Evolutionary conservation across 164 flowering plant genomes (phyloP).

Genomic region (Liquidambar formosana): DNA sequence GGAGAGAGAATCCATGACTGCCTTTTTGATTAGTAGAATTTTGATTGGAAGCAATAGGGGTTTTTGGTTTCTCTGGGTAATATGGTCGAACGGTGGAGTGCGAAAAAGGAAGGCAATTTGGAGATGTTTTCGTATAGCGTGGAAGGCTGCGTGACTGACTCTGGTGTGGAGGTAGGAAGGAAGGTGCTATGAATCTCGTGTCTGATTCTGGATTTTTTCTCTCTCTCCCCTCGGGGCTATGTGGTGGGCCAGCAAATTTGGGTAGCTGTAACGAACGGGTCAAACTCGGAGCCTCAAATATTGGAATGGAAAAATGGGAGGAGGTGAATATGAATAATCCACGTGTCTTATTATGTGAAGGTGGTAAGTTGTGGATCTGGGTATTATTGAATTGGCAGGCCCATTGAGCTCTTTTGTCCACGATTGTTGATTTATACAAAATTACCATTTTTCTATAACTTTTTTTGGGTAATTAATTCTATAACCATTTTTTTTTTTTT

Average conservation of each 20-base stretch:
- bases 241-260: neutral
- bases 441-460: no score
- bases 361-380: neutral
- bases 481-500: neutral
- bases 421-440: no score
- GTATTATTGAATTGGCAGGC: neutral
- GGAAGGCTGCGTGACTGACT: slow-evolving; percentile 11
- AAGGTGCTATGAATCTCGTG: no score
- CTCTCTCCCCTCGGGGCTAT: no score
- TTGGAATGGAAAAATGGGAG: neutral
- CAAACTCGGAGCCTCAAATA: slow-evolving; percentile 8
- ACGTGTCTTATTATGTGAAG: neutral
- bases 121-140: slow-evolving; percentile 8
- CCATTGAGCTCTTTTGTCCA: neutral
- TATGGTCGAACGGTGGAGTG: slow-evolving; percentile 1
- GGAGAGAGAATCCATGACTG: slow-evolving; percentile 61
- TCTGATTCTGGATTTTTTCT: neutral
- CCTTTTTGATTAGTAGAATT: neutral
- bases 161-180: no score
- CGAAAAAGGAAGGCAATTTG: neutral
- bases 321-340: neutral
- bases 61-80: neutral
- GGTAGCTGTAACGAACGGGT: slow-evolving; percentile 6
- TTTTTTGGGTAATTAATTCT: no score
- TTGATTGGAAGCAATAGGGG: neutral